Evolutionary conservation across 1,139 yeast genomes (phyloP).

Genomic region (Yamadazyma diospyri): DNA sequence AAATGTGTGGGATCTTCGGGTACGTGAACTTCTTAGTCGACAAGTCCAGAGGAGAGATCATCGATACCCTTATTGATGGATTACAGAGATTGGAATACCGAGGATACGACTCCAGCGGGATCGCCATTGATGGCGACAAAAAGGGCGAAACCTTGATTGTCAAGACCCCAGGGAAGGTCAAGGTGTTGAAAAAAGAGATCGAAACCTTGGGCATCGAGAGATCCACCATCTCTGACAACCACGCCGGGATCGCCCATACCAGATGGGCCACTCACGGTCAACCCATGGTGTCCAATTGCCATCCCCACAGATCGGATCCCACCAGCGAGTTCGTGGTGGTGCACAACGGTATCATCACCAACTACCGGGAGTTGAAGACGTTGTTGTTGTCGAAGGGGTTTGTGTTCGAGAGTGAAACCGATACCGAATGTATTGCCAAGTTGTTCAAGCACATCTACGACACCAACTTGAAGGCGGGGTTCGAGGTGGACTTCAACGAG

Average conservation of each 20-base stretch:
- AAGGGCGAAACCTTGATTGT: constrained; percentile 51
- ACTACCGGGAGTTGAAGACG: constrained; percentile 85
- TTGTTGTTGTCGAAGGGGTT: constrained; percentile 77
- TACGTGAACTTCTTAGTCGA: constrained; percentile 95
- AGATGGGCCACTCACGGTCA: constrained; percentile 99
- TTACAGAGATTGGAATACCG: constrained; percentile 92
- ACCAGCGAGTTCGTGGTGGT: constrained; percentile 84
- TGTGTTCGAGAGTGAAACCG: constrained; percentile 88
- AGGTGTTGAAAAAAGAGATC: constrained; percentile 70
- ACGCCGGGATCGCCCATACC: constrained; percentile 97
- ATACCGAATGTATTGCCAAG: constrained; percentile 97
- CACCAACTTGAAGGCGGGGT: constrained; percentile 53
- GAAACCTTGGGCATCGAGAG: constrained; percentile 54
- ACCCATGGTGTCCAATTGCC: constrained; percentile 83
- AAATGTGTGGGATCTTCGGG: constrained; percentile 88
- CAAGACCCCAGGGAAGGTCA: constrained; percentile 91
- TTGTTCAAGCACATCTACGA: constrained; percentile 89
- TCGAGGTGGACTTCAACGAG: constrained; percentile 74
- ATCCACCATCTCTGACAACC: constrained; percentile 68
- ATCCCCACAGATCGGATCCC: constrained; percentile 90
- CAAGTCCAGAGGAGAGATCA: constrained; percentile 86
- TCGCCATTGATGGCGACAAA: constrained; percentile 88
- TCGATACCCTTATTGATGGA: constrained; percentile 87
- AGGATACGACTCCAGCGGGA: constrained; percentile 97
- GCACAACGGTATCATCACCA: constrained; percentile 97